These are phyloP conservation scores for Boletus bicolor DNA, from an alignment of 768 basidiomycete genomes.

Conservation along the genomic window DNA sequence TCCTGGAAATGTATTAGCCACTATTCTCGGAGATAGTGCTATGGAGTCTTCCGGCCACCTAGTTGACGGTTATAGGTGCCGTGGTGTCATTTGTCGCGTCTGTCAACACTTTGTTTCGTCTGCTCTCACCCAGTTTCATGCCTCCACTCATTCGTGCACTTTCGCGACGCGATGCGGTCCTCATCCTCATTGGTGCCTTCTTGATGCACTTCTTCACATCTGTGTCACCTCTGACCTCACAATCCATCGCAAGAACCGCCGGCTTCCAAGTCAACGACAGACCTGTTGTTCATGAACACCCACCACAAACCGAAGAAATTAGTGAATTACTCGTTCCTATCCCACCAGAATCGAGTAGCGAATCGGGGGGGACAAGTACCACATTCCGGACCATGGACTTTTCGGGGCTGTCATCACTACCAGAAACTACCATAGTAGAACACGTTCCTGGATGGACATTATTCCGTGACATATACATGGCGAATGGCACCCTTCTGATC, in stretches of 20 bases:
- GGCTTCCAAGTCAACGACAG: constrained; percentile 2
- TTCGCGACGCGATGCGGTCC: constrained; percentile 55
- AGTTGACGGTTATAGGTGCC: not conserved
- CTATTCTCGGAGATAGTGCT: constrained; percentile 4
- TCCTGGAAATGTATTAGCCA: not conserved
- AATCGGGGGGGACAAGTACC: not conserved
- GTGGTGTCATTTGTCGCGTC: not conserved
- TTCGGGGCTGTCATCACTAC: constrained; percentile 31
- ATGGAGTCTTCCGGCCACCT: not conserved
- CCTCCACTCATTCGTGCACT: constrained; percentile 39
- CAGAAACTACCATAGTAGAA: constrained; percentile 53
- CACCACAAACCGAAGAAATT: constrained; percentile 4
- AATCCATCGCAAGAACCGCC: constrained; percentile 34
- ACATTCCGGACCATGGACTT: not conserved
- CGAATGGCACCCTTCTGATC: constrained; percentile 76
- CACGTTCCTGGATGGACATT: constrained; percentile 86
- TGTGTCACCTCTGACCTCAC: constrained; percentile 31
- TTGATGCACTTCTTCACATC: constrained; percentile 52
- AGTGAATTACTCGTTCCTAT: not conserved
- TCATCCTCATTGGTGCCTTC: constrained; percentile 56
- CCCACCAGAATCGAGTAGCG: not conserved
- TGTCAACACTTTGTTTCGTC: not conserved
- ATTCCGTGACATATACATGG: constrained; percentile 80
- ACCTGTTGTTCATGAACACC: not conserved
- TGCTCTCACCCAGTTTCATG: constrained; percentile 21